Evolutionary conservation across 1,284 basidiomycete genomes (phyloP), one percentile per base, ranked within the genome.

Genomic region (Cutaneotrichosporon sp.): DNA sequence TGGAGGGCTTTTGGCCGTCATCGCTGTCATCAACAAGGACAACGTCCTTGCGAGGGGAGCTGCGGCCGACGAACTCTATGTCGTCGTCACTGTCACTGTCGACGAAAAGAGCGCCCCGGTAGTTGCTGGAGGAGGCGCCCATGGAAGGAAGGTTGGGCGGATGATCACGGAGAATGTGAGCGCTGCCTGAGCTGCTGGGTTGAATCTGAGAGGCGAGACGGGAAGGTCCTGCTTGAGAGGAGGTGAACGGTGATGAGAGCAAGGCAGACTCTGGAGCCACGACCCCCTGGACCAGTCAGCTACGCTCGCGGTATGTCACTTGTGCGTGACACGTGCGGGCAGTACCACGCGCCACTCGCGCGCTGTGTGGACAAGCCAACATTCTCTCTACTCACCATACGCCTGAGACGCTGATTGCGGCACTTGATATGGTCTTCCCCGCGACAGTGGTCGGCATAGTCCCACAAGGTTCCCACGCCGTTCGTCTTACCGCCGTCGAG

Each of bases 381-480:
- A 18, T n/a, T 16, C 5, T 46, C 42, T n/a, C 10, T 7, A 53
- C 51, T 53, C 51, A 53, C 51, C 51, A 53, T 53, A 32, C 30
- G 30, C 31, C 14, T 32, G 22, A 68, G 42, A 6, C 68, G 68
- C 22, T 40, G 14, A 32, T 67, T 36, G 7, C 68, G 58, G 10
- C 46, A 21, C 32, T 53, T 38, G 30, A 58, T 56, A 50, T 69
- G 68, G 5, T 46, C 34, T 2, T 10, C 14, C 2, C 10, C 32
- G 2, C 32, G 49, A 51, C 64, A 63, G 52, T 62, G 65, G 30
- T 70, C 65, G 38, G 68, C 63, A 50, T 69, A 79, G 49, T 74
- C 71, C 47, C 62, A 72, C 36, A 79, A 60, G 42, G 67, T 70
- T 4, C 77, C 77, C 36, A 77, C 62, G 1, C 77, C 76, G 14